Evolutionary conservation across 306 rosid genomes (phyloP), one percentile per base, ranked within the genome.

Genomic region (Datisca glomerata): DNA sequence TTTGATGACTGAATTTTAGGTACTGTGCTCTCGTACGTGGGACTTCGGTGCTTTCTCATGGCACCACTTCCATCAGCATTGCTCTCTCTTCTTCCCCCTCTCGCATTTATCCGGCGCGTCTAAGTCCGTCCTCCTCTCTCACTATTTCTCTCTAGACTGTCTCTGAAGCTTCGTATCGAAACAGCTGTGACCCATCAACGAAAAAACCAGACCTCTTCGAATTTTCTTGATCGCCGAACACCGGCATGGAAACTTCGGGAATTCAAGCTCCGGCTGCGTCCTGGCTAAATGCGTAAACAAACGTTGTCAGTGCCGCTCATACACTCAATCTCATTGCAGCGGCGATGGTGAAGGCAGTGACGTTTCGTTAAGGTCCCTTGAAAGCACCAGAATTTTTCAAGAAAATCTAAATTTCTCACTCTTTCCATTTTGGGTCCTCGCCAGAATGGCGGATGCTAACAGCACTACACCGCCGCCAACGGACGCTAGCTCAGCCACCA

Each of bases 231-330:
- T 69, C 72, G 18, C 72, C 28, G 64, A 55, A 42, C 59, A 42
- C 68, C 55, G 63, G 57, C 69, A 60, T 76, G 93, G 72, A n/a
- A n/a, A n/a, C n/a, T n/a, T n/a, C n/a, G n/a, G n/a, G n/a, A 47
- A 21, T 54, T 62, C 50, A 59, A 58, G 38, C 65, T 66, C 72
- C 72, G 76, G 63, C 71, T 9, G 7, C 43, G 3, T 12, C 29
- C 40, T 1, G 21, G 48, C 16, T 38, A 17, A n/a, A n/a, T n/a
- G n/a, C n/a, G n/a, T n/a, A n/a, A n/a, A n/a, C n/a, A n/a, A n/a
- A 38, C n/a, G 36, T 11, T 4, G 36, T 31, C n/a, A 14, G 7
- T 38, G 18, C 18, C 3, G 10, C 43, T 17, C 3, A 38, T 3
- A 14, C 7, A 38, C 18, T 14, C 19, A 14, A 17, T 18, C 16